Evolutionary conservation across 352 stramenopile species (phyloP).

Genomic region (Phytophthora litchii): DNA sequence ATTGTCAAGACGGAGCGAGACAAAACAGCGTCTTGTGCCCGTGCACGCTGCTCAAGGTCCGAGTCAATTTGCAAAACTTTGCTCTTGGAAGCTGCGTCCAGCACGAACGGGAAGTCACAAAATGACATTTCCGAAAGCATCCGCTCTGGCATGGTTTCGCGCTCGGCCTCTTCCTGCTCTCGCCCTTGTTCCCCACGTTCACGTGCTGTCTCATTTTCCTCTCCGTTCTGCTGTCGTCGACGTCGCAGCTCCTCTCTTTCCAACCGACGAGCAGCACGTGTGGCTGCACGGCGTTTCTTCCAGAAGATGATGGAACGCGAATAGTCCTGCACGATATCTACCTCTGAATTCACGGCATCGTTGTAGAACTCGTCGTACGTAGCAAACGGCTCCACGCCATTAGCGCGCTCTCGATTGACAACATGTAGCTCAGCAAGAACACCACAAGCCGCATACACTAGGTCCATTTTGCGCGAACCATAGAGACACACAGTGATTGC

Average conservation of each 20-base stretch:
- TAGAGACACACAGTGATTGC: slow-evolving; percentile 80
- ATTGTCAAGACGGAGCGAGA: slow-evolving; percentile 39
- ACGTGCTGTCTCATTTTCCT: slow-evolving; percentile 20
- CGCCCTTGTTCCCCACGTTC: slow-evolving; percentile 23
- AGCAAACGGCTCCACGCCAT: slow-evolving; percentile 47
- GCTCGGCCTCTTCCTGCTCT: slow-evolving; percentile 19
- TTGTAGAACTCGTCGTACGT: slow-evolving; percentile 84
- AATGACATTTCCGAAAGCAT: slow-evolving; percentile 83
- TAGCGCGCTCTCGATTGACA: slow-evolving; percentile 53
- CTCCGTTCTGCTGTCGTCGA: slow-evolving; percentile 21
- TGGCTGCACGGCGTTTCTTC: slow-evolving; percentile 56
- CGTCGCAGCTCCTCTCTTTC: slow-evolving; percentile 26
- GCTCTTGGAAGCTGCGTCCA: slow-evolving; percentile 82
- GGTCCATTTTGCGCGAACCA: slow-evolving; percentile 71
- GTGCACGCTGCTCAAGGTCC: slow-evolving; percentile 68
- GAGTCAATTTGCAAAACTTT: slow-evolving; percentile 80
- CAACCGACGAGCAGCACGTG: slow-evolving; percentile 16
- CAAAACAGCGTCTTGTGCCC: slow-evolving; percentile 60
- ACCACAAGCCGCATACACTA: slow-evolving; percentile 73
- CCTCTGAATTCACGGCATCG: slow-evolving; percentile 80
- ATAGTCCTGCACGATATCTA: slow-evolving; percentile 85
- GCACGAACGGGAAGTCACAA: slow-evolving; percentile 81
- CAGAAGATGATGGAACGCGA: slow-evolving; percentile 71
- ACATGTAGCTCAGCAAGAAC: slow-evolving; percentile 71
- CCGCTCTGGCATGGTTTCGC: slow-evolving; percentile 40